A percentile compares a stretch with the other conserved stretches of the same genome.
Conservation (phyloP, 2,329 filamentous ascomycete species). For the Thyridium curvatum region DNA sequence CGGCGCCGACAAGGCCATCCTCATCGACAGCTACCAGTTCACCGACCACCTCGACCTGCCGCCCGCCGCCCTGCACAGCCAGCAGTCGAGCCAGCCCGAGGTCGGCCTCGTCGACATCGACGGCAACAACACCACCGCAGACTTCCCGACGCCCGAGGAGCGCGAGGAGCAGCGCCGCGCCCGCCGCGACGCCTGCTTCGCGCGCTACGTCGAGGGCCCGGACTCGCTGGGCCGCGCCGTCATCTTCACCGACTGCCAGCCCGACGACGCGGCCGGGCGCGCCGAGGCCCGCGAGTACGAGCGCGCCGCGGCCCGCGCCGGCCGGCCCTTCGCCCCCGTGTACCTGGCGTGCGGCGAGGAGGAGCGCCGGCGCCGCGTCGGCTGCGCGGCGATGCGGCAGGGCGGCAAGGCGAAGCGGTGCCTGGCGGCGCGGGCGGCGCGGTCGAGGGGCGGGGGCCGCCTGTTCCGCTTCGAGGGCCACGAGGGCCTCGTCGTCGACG, state of each 20-base stretch:
- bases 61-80: neutral
- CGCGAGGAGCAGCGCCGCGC: slow-evolving; percentile 1
- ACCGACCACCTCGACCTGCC: neutral
- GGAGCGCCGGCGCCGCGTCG: slow-evolving; percentile 14
- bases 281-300: slow-evolving; percentile 14
- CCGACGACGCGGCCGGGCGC: slow-evolving; percentile 15
- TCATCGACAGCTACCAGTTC: slow-evolving; percentile 10
- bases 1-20: slow-evolving; percentile 19
- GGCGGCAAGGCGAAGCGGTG: slow-evolving; percentile 1
- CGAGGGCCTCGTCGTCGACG: slow-evolving; percentile 15
- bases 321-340: slow-evolving; percentile 19
- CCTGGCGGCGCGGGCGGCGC: slow-evolving; percentile 4
- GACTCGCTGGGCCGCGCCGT: slow-evolving; percentile 11
- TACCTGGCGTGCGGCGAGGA: slow-evolving; percentile 14
- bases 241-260: slow-evolving; percentile 20
- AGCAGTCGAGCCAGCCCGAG: too few species aligned
- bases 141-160: neutral
- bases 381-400: slow-evolving; percentile 11
- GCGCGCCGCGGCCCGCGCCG: slow-evolving; percentile 13
- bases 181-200: slow-evolving; percentile 14
- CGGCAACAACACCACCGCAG: slow-evolving; percentile 5
- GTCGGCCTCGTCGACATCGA: slow-evolving; percentile 1
- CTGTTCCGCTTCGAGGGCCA: slow-evolving; percentile 8
- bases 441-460: slow-evolving; percentile 1
- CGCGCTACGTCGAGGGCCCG: slow-evolving; percentile 14